Conservation (phyloP, 768 basidiomycete genomes). For the Omphalotus guepiniiformis region DNA sequence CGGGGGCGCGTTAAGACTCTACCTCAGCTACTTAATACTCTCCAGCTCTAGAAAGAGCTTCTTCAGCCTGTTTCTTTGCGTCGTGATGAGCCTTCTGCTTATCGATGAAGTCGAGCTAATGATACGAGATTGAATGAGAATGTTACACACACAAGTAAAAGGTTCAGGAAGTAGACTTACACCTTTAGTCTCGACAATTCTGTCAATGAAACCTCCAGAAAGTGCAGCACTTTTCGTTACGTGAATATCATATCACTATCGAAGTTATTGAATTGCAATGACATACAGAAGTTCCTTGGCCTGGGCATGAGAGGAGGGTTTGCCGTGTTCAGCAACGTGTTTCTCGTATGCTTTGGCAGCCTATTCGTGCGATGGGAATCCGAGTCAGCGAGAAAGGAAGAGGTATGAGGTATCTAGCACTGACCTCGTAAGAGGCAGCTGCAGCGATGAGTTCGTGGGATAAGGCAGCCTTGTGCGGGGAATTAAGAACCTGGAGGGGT, state of each 20-base stretch:
- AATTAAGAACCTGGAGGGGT: constrained; percentile 27
- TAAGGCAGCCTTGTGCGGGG: constrained; percentile 43
- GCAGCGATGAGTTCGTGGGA: constrained; percentile 52
- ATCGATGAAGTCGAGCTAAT: neutral
- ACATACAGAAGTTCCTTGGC: constrained; percentile 40
- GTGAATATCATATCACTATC: neutral
- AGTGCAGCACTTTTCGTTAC: constrained; percentile 29
- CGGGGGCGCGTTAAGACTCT: too few species aligned
- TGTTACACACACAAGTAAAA: too few species aligned
- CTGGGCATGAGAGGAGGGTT: constrained; percentile 36
- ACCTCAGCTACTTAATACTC: too few species aligned
- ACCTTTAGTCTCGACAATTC: constrained; percentile 46
- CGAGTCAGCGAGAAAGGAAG: neutral
- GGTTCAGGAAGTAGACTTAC: constrained; percentile 24
- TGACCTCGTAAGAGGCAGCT: constrained; percentile 50
- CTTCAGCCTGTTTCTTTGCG: neutral
- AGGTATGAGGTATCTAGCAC: neutral
- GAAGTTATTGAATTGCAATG: neutral
- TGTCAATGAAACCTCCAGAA: constrained; percentile 27
- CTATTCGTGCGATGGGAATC: constrained; percentile 17
- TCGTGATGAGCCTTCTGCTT: neutral
- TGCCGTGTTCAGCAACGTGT: constrained; percentile 39
- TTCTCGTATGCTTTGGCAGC: constrained; percentile 48
- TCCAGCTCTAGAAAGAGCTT: neutral
- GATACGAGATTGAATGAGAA: too few species aligned